These are phyloP conservation scores for Rauvolfia tetraphylla DNA, from an alignment of 257 asterid genomes.

Conservation along the genomic window DNA sequence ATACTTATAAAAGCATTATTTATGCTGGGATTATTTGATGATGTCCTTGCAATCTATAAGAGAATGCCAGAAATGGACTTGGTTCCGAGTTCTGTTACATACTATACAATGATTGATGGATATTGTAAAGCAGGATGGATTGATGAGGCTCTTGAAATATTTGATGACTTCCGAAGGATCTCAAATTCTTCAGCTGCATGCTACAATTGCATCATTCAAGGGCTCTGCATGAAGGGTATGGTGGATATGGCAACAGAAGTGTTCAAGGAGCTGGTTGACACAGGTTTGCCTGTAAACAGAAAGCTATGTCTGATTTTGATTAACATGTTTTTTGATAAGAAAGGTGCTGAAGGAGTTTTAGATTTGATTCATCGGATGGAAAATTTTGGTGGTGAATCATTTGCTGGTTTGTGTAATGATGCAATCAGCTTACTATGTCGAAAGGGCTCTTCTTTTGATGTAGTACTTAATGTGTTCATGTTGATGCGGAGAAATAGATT, in stretches of 20 bases:
- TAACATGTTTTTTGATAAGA: slow-evolving; percentile 26
- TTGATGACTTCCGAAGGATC: slow-evolving; percentile 46
- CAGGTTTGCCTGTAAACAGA: slow-evolving; percentile 44
- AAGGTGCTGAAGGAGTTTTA: slow-evolving; percentile 50
- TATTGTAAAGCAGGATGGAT: slow-evolving; percentile 62
- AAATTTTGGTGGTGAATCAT: slow-evolving; percentile 29
- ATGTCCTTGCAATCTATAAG: slow-evolving; percentile 51
- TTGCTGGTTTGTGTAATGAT: slow-evolving; percentile 34
- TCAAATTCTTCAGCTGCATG: slow-evolving; percentile 50
- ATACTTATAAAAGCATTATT: slow-evolving; percentile 64
- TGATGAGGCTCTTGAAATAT: slow-evolving; percentile 65
- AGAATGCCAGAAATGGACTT: slow-evolving; percentile 46
- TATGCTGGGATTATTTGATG: slow-evolving; percentile 76
- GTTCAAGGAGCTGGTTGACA: slow-evolving; percentile 38
- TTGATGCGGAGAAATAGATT: slow-evolving; percentile 40
- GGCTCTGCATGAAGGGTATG: slow-evolving; percentile 59
- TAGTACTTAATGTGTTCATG: slow-evolving; percentile 34
- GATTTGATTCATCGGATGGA: slow-evolving; percentile 43
- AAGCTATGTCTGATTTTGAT: slow-evolving; percentile 39
- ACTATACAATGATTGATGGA: slow-evolving; percentile 62
- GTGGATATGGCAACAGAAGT: slow-evolving; percentile 55
- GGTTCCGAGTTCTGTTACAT: slow-evolving; percentile 49
- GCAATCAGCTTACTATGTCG: slow-evolving; percentile 47
- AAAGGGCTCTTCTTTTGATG: slow-evolving; percentile 48
- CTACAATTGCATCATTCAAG: slow-evolving; percentile 49